A percentile compares a stretch with the other conserved stretches of the same genome.
phyloP scores from a whole-genome alignment of 2,329 filamentous ascomycete species.

The Penicillium sp. region DNA sequence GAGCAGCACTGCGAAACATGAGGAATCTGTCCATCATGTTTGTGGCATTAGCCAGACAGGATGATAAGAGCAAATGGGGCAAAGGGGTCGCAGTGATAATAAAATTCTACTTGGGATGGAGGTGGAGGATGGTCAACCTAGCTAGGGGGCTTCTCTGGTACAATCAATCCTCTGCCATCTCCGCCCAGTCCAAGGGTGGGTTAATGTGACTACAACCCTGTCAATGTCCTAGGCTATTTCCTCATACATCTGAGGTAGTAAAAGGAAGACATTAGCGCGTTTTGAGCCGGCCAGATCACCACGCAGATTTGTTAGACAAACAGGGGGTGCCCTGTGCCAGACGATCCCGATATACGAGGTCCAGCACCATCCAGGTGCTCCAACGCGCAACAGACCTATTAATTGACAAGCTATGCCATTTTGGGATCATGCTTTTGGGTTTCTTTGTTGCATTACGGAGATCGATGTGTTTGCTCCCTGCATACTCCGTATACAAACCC shows the following conservation, averaged over 20 bases:
- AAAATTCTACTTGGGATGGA: background rate
- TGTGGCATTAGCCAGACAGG: background rate
- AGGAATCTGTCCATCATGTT: background rate
- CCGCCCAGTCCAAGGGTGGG: background rate
- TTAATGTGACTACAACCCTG: background rate
- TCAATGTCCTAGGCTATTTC: background rate
- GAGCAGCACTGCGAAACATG: conserved; percentile 16
- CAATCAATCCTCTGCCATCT: background rate
- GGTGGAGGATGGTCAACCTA: background rate
- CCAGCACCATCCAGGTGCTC: background rate
- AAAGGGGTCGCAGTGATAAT: too few species aligned
- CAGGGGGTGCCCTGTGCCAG: background rate
- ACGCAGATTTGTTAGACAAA: background rate
- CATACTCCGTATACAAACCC: too few species aligned
- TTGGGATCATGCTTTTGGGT: background rate
- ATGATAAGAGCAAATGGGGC: background rate
- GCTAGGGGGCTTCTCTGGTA: background rate
- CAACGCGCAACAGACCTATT: background rate
- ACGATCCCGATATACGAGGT: background rate
- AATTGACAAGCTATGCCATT: background rate
- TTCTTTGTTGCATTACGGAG: background rate
- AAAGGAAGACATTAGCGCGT: background rate
- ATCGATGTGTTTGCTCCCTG: background rate
- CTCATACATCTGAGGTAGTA: background rate
- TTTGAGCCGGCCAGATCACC: background rate